phyloP scores from a whole-genome alignment of 179 eudicot species.

The Pouteria campechiana region DNA sequence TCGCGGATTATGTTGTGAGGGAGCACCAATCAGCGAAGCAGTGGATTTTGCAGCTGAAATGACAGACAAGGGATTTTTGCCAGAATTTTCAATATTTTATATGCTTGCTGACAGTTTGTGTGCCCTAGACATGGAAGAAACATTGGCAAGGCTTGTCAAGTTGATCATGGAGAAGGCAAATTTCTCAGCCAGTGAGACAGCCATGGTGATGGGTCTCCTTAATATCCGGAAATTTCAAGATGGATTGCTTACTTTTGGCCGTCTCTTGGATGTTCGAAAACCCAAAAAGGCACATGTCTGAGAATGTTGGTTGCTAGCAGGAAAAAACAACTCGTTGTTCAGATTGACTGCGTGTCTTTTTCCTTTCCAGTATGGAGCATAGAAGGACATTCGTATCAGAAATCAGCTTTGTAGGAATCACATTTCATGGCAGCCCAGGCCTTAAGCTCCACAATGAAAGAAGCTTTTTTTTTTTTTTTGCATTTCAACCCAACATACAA shows the following conservation, averaged over 20 bases:
- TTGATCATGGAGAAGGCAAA: slow-evolving; percentile 52
- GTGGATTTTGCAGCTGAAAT: slow-evolving; percentile 67
- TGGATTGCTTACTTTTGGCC: slow-evolving; percentile 64
- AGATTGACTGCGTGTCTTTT: too few relatives aligned
- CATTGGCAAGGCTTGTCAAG: slow-evolving; percentile 50
- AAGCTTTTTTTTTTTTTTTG: too few relatives aligned
- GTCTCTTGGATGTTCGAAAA: slow-evolving; percentile 36
- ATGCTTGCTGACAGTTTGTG: slow-evolving; percentile 89
- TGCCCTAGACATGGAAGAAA: slow-evolving; percentile 73
- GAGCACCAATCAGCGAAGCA: slow-evolving; percentile 86
- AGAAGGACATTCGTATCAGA: too few relatives aligned
- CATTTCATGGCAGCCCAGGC: too few relatives aligned
- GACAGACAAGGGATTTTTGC: slow-evolving; percentile 54
- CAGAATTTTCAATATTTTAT: slow-evolving; percentile 53
- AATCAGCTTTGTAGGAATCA: too few relatives aligned
- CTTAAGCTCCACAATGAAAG: too few relatives aligned
- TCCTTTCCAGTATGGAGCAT: too few relatives aligned
- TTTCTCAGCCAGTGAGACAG: slow-evolving; percentile 49
- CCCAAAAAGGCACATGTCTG: too few relatives aligned
- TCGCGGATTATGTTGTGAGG: slow-evolving; percentile 78
- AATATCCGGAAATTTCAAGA: slow-evolving; percentile 78
- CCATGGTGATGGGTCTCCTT: slow-evolving; percentile 70
- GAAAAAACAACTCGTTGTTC: too few relatives aligned
- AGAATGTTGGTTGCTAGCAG: too few relatives aligned
- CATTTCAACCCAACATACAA: too few relatives aligned